Conservation (phyloP, 768 basidiomycete genomes). For the Dioszegia aurantiaca region DNA sequence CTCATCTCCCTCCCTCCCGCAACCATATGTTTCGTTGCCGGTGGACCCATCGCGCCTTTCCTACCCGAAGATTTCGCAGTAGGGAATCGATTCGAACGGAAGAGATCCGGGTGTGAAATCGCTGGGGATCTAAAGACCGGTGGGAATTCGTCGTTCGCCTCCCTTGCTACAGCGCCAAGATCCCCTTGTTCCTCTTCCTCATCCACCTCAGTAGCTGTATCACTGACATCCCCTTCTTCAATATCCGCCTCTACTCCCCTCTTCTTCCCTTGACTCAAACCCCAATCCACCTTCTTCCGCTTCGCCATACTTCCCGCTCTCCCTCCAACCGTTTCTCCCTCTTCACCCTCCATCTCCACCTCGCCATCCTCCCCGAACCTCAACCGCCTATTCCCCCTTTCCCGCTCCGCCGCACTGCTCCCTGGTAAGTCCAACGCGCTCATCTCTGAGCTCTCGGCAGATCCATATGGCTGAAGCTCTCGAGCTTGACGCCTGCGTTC, state of each 20-base stretch:
- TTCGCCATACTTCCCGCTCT: neutral
- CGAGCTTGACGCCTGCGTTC: conserved; percentile 5
- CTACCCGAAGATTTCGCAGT: conserved; percentile 5
- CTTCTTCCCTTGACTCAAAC: conserved; percentile 17
- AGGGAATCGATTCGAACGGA: conserved; percentile 12
- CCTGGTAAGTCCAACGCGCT: conserved; percentile 11
- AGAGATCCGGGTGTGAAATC: conserved; percentile 39
- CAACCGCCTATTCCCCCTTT: neutral
- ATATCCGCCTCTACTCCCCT: conserved; percentile 11
- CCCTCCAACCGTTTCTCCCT: too few relatives aligned
- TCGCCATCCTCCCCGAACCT: conserved; percentile 24
- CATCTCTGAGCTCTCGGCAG: conserved; percentile 3
- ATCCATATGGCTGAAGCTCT: conserved; percentile 23
- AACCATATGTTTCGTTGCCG: conserved; percentile 4
- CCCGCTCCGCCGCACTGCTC: conserved; percentile 1
- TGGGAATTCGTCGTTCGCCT: conserved; percentile 38
- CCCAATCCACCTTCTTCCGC: conserved; percentile 6
- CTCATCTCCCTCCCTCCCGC: conserved; percentile 10
- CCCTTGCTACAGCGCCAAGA: too few relatives aligned
- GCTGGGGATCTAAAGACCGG: conserved; percentile 36
- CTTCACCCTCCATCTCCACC: conserved; percentile 21
- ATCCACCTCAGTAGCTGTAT: conserved; percentile 34
- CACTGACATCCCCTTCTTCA: conserved; percentile 11
- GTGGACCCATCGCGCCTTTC: conserved; percentile 16
- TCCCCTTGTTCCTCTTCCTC: conserved; percentile 27